These are phyloP conservation scores for Licmophora abbreviata DNA, from an alignment of 108 stramenopile genomes.

Conservation along the genomic window DNA sequence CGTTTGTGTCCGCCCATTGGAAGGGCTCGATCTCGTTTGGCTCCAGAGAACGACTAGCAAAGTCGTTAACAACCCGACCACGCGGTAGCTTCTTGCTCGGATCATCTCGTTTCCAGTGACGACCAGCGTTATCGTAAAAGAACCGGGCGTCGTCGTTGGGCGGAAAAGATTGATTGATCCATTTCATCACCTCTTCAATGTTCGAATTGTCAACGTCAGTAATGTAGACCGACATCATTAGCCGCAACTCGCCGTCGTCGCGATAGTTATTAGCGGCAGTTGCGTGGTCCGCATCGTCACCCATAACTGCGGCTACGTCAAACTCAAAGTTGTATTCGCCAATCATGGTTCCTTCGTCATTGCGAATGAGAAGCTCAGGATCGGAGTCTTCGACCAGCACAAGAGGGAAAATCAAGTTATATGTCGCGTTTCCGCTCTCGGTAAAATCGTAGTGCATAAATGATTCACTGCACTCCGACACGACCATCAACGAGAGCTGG, in stretches of 20 bases:
- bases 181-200: slow-evolving; percentile 21
- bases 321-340: slow-evolving; percentile 56
- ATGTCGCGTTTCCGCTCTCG: slow-evolving; percentile 40
- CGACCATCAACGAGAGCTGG: slow-evolving; percentile 50
- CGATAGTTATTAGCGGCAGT: slow-evolving; percentile 62
- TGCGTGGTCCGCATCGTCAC: slow-evolving; percentile 53
- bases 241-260: slow-evolving; percentile 36
- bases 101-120: neutral
- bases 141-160: slow-evolving; percentile 12
- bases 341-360: slow-evolving; percentile 3
- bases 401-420: slow-evolving; percentile 57
- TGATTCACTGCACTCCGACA: slow-evolving; percentile 32
- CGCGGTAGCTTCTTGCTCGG: neutral
- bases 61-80: no score
- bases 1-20: no score
- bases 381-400: slow-evolving; percentile 29
- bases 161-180: slow-evolving; percentile 22
- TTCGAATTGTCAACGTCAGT: slow-evolving; percentile 48
- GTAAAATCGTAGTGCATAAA: slow-evolving; percentile 55
- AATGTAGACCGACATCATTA: slow-evolving; percentile 56
- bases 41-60: no score
- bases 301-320: slow-evolving; percentile 42
- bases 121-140: neutral
- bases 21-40: no score
- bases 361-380: slow-evolving; percentile 37